Evolutionary conservation across 2,329 filamentous ascomycete species (phyloP).

Genomic region (Tolypocladium endophyticum): DNA sequence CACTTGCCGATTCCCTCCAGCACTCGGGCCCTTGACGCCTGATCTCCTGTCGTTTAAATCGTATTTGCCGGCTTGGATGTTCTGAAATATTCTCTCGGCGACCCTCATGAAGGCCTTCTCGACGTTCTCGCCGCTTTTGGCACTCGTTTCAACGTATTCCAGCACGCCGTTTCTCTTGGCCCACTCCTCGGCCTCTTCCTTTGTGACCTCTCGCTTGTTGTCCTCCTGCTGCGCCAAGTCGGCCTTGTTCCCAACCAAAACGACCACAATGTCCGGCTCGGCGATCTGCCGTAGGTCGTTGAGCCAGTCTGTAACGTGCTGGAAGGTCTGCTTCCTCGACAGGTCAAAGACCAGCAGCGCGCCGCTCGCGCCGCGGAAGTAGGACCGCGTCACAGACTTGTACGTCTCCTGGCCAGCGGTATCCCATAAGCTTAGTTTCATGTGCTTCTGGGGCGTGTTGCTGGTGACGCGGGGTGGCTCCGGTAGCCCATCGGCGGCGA

Average conservation of each 20-base stretch:
- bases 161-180: conserved; percentile 75
- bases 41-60: conserved; percentile 87
- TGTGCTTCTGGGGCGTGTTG: conserved; percentile 53
- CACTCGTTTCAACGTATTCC: conserved; percentile 91
- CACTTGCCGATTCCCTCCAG: conserved; percentile 36
- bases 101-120: conserved; percentile 90
- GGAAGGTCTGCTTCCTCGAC: conserved; percentile 72
- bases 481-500: conserved; percentile 32
- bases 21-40: conserved; percentile 69
- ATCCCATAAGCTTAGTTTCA: conserved; percentile 93
- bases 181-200: conserved; percentile 82
- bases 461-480: conserved; percentile 35
- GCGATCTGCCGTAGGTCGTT: conserved; percentile 90
- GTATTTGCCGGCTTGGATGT: conserved; percentile 91
- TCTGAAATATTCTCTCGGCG: conserved; percentile 90
- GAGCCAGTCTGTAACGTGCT: conserved; percentile 85
- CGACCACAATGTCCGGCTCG: conserved; percentile 88
- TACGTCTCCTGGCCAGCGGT: conserved; percentile 96
- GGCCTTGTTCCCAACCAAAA: conserved; percentile 91
- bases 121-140: conserved; percentile 90
- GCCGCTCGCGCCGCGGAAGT: conserved; percentile 69
- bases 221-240: conserved; percentile 55
- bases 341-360: conserved; percentile 91
- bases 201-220: conserved; percentile 69
- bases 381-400: conserved; percentile 88